A percentile compares a stretch with the other conserved stretches of the same genome.
Evolutionary conservation across 2,329 filamentous ascomycete species (phyloP).

Genomic region (Thielaviopsis punctulata): DNA sequence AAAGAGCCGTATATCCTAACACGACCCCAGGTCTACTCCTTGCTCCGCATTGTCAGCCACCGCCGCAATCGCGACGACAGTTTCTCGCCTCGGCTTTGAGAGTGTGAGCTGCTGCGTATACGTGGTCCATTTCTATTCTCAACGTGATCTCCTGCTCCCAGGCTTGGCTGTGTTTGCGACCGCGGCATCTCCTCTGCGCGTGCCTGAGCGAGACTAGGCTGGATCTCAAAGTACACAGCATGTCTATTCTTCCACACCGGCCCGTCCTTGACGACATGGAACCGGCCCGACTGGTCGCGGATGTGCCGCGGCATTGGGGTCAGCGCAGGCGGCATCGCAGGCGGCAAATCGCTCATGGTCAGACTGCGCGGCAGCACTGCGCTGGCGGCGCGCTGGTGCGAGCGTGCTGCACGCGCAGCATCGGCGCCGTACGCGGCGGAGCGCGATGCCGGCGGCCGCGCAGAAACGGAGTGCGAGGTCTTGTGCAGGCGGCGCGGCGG

Average conservation of each 20-base stretch:
- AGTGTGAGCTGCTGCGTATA: background rate
- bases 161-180: background rate
- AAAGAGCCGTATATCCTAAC: no score
- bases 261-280: slow-evolving; percentile 9
- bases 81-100: background rate
- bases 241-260: background rate
- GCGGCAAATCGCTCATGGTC: slow-evolving; percentile 1
- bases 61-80: slow-evolving; percentile 1
- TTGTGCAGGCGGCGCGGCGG: background rate
- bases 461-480: background rate
- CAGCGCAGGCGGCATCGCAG: slow-evolving; percentile 1
- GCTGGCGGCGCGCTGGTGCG: background rate
- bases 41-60: background rate
- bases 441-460: no score
- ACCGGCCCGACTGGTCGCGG: slow-evolving; percentile 6
- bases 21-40: background rate
- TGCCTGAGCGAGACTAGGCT: background rate
- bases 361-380: background rate
- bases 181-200: background rate
- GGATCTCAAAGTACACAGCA: slow-evolving; percentile 7
- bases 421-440: no score
- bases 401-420: background rate
- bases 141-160: background rate
- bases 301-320: slow-evolving; percentile 5
- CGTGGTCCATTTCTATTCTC: background rate